Conservation (phyloP, 805 yeast species). For the Naumovozyma castellii region DNA sequence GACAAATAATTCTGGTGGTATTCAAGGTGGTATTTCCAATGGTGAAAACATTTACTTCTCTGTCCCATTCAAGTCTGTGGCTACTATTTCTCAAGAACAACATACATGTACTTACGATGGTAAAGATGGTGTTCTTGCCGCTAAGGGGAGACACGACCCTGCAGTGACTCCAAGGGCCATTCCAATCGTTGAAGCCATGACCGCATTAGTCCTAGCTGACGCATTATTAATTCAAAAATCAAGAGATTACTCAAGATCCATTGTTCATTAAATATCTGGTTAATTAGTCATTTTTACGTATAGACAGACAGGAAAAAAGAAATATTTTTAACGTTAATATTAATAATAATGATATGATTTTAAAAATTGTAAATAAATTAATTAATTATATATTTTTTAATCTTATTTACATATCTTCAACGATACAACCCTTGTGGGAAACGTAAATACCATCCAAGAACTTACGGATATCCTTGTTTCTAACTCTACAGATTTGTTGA, state of each 20-base stretch:
- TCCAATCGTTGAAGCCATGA: slow-evolving; percentile 97
- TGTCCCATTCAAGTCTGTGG: slow-evolving; percentile 96
- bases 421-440: slow-evolving; percentile 86
- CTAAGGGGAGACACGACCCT: slow-evolving; percentile 98
- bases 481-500: slow-evolving; percentile 95
- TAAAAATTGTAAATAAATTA: not conserved
- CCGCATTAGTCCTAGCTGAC: slow-evolving; percentile 89
- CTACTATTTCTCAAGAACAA: slow-evolving; percentile 92
- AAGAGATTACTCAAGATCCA: slow-evolving; percentile 47
- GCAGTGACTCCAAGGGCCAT: slow-evolving; percentile 97
- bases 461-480: slow-evolving; percentile 99
- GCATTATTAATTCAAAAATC: slow-evolving; percentile 76
- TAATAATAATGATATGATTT: not conserved
- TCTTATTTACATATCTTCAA: slow-evolving; percentile 43
- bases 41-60: slow-evolving; percentile 93
- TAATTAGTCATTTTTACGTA: not conserved
- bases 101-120: slow-evolving; percentile 84
- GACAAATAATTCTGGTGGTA: slow-evolving; percentile 93
- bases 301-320: not conserved
- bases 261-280: slow-evolving; percentile 21
- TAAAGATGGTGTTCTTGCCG: slow-evolving; percentile 75
- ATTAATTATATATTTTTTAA: not conserved
- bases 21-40: slow-evolving; percentile 95
- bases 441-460: slow-evolving; percentile 99
- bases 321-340: not conserved